phyloP scores from a whole-genome alignment of 257 asterid species.

The Plantago elongata region DNA sequence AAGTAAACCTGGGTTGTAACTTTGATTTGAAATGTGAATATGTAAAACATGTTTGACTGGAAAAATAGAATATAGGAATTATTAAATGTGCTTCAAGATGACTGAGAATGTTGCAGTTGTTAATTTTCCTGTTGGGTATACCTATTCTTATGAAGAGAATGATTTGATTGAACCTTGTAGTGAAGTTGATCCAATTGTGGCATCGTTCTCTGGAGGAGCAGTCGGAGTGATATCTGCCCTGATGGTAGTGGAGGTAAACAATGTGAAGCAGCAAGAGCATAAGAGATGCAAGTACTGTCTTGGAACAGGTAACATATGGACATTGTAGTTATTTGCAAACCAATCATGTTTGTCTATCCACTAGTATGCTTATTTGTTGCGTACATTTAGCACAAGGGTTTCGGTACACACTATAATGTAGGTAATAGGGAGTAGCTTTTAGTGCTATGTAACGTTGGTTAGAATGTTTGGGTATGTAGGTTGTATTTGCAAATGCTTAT shows the following conservation, averaged over 20 bases:
- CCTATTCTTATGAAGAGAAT: conserved; percentile 1
- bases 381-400: no score
- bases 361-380: no score
- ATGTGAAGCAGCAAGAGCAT: conserved; percentile 92
- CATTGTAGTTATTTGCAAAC: no score
- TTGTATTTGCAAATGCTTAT: no score
- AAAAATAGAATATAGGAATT: background rate
- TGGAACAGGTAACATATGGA: conserved; percentile 62
- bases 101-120: background rate
- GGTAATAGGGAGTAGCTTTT: no score
- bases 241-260: conserved; percentile 97
- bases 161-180: conserved; percentile 33
- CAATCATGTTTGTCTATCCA: no score
- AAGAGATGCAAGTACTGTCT: conserved; percentile 97
- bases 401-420: no score
- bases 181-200: conserved; percentile 95
- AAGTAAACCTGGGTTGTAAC: background rate
- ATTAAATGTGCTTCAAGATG: background rate
- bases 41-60: background rate
- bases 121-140: background rate
- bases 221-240: conserved; percentile 94
- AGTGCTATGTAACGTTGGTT: no score
- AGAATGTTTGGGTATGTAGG: no score
- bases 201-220: conserved; percentile 97
- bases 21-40: background rate